Conservation (phyloP, 345 rosid genomes). For the Lagerstroemia speciosa region DNA sequence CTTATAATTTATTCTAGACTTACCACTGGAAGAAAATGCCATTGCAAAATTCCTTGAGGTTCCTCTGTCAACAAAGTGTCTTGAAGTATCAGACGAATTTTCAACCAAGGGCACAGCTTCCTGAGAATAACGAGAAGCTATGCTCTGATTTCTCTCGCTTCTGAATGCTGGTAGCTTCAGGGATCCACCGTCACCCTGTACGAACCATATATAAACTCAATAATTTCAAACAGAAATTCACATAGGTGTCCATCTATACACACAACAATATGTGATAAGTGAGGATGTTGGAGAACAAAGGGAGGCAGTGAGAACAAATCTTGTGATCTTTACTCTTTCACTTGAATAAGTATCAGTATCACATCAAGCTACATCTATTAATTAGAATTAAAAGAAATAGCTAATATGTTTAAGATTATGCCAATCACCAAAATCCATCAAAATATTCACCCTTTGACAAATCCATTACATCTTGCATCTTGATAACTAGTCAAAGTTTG, state of each 20-base stretch:
- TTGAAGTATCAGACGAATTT: constrained; percentile 26
- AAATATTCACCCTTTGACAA: background rate
- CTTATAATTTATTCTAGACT: background rate
- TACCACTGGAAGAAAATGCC: constrained; percentile 28
- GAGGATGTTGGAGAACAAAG: background rate
- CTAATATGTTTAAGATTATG: background rate
- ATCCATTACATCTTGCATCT: background rate
- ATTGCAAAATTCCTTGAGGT: constrained; percentile 37
- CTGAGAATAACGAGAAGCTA: constrained; percentile 27
- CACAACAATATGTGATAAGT: background rate
- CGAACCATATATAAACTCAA: constrained; percentile 8
- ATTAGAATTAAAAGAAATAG: background rate
- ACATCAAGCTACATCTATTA: background rate
- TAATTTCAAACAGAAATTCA: background rate
- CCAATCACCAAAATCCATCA: background rate
- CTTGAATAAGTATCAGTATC: background rate
- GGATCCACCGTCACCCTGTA: constrained; percentile 41
- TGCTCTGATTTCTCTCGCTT: constrained; percentile 21
- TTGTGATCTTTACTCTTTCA: background rate
- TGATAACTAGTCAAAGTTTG: background rate
- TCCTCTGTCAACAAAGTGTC: constrained; percentile 28
- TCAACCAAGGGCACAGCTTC: constrained; percentile 40
- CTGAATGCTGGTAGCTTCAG: constrained; percentile 23
- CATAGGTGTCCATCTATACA: background rate
- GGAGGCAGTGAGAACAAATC: background rate